These are phyloP conservation scores for Sisymbrium irio DNA, from an alignment of 345 rosid species.

Conservation along the genomic window DNA sequence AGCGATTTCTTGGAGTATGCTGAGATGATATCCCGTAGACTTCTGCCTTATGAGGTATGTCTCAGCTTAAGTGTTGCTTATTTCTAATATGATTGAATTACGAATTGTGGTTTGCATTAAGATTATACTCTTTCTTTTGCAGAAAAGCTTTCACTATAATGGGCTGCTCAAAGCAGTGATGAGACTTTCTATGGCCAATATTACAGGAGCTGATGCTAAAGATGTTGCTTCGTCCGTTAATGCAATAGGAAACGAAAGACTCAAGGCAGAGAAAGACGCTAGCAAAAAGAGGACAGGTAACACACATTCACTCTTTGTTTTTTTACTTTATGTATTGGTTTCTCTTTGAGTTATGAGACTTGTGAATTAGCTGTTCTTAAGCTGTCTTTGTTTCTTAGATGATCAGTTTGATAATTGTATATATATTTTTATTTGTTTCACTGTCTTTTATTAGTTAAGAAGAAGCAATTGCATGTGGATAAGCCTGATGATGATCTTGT, in stretches of 20 bases:
- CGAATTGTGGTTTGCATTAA: background rate
- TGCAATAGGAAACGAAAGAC: slow-evolving; percentile 87
- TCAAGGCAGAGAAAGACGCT: slow-evolving; percentile 87
- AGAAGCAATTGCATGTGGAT: slow-evolving; percentile 5
- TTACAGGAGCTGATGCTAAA: slow-evolving; percentile 89
- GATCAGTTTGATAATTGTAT: background rate
- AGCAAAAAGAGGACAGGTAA: slow-evolving; percentile 83
- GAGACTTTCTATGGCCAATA: slow-evolving; percentile 64
- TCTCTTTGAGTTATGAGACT: background rate
- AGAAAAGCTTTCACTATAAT: slow-evolving; percentile 85
- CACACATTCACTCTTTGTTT: background rate
- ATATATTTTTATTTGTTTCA: background rate
- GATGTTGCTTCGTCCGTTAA: slow-evolving; percentile 79
- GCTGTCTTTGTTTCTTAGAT: background rate
- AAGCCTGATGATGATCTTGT: slow-evolving; percentile 10
- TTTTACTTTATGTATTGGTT: background rate
- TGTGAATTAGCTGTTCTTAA: background rate
- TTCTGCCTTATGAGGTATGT: slow-evolving; percentile 64
- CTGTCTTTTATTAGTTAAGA: background rate
- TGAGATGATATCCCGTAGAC: slow-evolving; percentile 71
- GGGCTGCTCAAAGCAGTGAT: slow-evolving; percentile 74
- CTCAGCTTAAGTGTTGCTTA: background rate
- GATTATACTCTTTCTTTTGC: slow-evolving; percentile 25
- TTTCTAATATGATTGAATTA: background rate
- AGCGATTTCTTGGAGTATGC: slow-evolving; percentile 82